These are phyloP conservation scores for Sphagnum fallax DNA, from an alignment of 228 moss, liverwort and hornwort genomes.

Conservation along the genomic window DNA sequence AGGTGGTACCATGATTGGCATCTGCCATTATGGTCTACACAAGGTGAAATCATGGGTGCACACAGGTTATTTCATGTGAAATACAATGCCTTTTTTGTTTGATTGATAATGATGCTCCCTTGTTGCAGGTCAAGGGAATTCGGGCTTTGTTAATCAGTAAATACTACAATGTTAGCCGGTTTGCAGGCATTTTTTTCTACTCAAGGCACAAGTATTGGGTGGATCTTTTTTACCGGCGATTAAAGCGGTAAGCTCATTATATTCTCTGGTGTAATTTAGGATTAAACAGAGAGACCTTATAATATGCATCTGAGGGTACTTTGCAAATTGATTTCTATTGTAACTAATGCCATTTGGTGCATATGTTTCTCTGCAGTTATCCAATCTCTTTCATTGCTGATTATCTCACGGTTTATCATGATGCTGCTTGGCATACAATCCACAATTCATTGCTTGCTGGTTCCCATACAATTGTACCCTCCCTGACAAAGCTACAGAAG, in stretches of 20 bases:
- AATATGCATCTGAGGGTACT: too few species aligned
- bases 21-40: too few species aligned
- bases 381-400: conserved; percentile 50
- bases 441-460: conserved; percentile 57
- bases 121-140: conserved; percentile 48
- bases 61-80: too few species aligned
- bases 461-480: conserved; percentile 45
- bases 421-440: conserved; percentile 65
- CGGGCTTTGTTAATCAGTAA: conserved; percentile 52
- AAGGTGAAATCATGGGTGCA: too few species aligned
- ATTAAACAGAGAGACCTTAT: too few species aligned
- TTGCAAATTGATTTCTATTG: too few species aligned
- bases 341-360: not conserved
- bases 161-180: conserved; percentile 65
- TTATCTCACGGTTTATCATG: conserved; percentile 59
- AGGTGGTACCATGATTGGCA: too few species aligned
- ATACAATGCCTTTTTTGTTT: too few species aligned
- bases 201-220: conserved; percentile 54
- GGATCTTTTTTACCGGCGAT: conserved; percentile 31
- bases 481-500: conserved; percentile 45
- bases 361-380: conserved; percentile 27
- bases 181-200: conserved; percentile 41
- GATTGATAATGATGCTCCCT: not conserved
- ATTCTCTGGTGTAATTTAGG: too few species aligned
- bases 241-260: conserved; percentile 24